These are phyloP conservation scores for Bipolaris zeicola DNA, from an alignment of 2,329 filamentous ascomycete genomes.

Conservation along the genomic window DNA sequence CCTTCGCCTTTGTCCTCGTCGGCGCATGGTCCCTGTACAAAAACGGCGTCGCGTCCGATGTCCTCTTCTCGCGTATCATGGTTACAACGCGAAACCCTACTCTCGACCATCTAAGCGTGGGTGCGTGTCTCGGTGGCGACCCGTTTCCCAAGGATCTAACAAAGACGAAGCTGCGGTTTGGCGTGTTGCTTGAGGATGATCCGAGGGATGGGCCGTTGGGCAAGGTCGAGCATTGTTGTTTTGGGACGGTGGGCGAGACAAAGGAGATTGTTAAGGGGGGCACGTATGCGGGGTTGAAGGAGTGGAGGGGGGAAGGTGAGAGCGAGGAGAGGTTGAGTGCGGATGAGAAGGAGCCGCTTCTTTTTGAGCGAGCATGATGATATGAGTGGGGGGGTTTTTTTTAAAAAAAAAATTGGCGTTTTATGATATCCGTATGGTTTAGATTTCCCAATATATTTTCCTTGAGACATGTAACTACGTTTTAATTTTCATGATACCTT, in stretches of 20 bases:
- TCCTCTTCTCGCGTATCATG: constrained; percentile 46
- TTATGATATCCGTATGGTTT: too few species aligned
- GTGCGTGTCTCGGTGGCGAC: constrained; percentile 49
- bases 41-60: constrained; percentile 47
- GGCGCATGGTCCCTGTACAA: constrained; percentile 42
- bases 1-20: constrained; percentile 37
- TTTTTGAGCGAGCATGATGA: not conserved
- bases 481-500: not conserved
- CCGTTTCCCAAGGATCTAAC: constrained; percentile 49
- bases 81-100: constrained; percentile 48
- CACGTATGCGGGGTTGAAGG: constrained; percentile 42
- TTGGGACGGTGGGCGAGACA: constrained; percentile 47
- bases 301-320: not conserved
- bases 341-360: not conserved
- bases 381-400: not conserved
- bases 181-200: constrained; percentile 47
- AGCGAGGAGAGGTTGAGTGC: not conserved
- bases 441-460: too few species aligned
- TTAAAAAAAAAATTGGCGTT: too few species aligned
- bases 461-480: too few species aligned
- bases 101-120: constrained; percentile 47
- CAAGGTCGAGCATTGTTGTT: constrained; percentile 47
- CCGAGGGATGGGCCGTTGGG: constrained; percentile 39
- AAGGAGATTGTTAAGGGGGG: constrained; percentile 47
- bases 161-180: constrained; percentile 47